Base-by-base conservation (phyloP, 805 yeast genomes). In the Myxozyma neotropica region DNA sequence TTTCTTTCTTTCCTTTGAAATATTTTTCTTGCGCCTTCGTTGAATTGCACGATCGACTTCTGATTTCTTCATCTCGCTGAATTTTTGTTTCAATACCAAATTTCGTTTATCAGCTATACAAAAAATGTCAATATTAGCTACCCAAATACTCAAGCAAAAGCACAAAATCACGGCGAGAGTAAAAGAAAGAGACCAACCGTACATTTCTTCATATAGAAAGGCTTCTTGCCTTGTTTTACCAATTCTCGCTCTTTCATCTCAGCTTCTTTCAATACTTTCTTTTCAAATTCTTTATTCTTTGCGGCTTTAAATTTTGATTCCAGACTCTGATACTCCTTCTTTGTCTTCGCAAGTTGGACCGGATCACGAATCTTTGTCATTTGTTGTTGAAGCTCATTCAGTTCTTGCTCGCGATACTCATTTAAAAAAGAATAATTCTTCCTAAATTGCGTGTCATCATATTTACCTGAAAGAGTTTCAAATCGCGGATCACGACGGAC, bases 401-500 rank as follows among this genome's bases (percentile, higher is more conserved):
- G 78, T 71, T 94, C 99, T 7, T 78, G 73, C 64, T 85, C 79
- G 72, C 98, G 81, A 72, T 94, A 94, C 40, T 87, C 91, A 72
- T 91, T 96, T 58, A 94, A 75, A 70, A 94, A 94, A 45, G 83
- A 81, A 75, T 94, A 94, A 69, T 93, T 86, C 68, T 84, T 82
- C 61, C 97, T 79, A 17, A 88, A 81, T 59, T 80, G 78, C 33
- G 78, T 75, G 59, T 82, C 74, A 71, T 92, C 93, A 0, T 94
- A 89, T 67, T 84, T 87, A 58, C 98, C 98, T 64, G 84, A 83
- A 0, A 96, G 91, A 2, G 93, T 81, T 73, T 94, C 97, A 72
- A 94, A 94, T 67, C 99, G 80, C 35, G 95, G 86, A 75, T 94
- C 99, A 50, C 83, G 80, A 68, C 52, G 72, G 68, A 57, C 74